Evolutionary conservation across 106 monocot species (phyloP).

Genomic region (Gastrodia elata): DNA sequence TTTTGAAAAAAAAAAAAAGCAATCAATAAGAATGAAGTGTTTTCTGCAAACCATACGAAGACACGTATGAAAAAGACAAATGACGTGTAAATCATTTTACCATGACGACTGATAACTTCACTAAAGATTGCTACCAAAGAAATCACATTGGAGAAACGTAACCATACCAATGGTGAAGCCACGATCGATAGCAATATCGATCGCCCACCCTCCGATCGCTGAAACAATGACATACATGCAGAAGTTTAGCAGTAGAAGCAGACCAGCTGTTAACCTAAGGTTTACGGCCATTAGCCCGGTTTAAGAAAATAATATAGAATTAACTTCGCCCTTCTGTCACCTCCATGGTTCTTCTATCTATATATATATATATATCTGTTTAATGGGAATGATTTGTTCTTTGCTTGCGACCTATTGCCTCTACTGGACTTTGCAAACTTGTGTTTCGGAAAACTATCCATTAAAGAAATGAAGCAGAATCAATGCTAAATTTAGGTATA

Average conservation of each 20-base stretch:
- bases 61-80: no score
- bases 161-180: conserved; percentile 65
- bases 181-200: conserved; percentile 50
- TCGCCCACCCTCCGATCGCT: conserved; percentile 65
- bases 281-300: neutral
- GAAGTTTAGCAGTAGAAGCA: conserved; percentile 66
- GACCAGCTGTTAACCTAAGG: conserved; percentile 25
- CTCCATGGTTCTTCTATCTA: no score
- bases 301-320: neutral
- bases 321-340: no score
- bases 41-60: no score
- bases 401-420: conserved; percentile 8
- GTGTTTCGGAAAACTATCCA: neutral
- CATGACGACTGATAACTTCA: neutral
- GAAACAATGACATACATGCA: conserved; percentile 66
- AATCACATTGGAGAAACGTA: neutral
- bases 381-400: conserved; percentile 16
- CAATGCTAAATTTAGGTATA: no score
- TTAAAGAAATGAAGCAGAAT: conserved; percentile 11
- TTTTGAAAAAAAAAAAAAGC: no score
- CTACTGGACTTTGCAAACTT: neutral
- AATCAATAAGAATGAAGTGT: no score
- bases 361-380: neutral
- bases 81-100: no score
- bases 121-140: neutral